These are phyloP conservation scores for Penicillium sp. DNA, from an alignment of 2,329 filamentous ascomycete species.

Conservation along the genomic window DNA sequence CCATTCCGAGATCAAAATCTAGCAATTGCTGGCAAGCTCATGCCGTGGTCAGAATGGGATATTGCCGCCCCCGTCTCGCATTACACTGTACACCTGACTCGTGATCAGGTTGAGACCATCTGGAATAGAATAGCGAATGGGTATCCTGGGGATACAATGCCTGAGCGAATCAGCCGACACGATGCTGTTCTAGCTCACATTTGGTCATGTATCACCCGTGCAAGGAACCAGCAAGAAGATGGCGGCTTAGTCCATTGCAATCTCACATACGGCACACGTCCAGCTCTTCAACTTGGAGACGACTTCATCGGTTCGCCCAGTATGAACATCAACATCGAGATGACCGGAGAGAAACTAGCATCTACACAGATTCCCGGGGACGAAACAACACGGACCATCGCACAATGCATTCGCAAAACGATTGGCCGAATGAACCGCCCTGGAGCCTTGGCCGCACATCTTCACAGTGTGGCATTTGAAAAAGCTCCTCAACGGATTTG, in stretches of 20 bases:
- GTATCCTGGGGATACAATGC: slow-evolving; percentile 11
- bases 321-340: slow-evolving; percentile 20
- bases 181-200: slow-evolving; percentile 54
- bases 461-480: slow-evolving; percentile 19
- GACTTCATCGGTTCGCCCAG: slow-evolving; percentile 15
- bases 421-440: slow-evolving; percentile 12
- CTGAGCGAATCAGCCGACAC: slow-evolving; percentile 42
- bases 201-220: slow-evolving; percentile 51
- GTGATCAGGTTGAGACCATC: slow-evolving; percentile 40
- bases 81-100: slow-evolving; percentile 44
- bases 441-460: slow-evolving; percentile 10
- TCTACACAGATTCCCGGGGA: slow-evolving; percentile 3
- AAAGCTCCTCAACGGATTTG: slow-evolving; percentile 20
- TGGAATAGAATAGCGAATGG: slow-evolving; percentile 25
- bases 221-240: slow-evolving; percentile 33
- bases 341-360: slow-evolving; percentile 13
- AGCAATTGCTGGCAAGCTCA: slow-evolving; percentile 39
- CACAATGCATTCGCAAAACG: slow-evolving; percentile 16
- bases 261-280: slow-evolving; percentile 12
- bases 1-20: slow-evolving; percentile 23
- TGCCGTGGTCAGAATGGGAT: slow-evolving; percentile 51
- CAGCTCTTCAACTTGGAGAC: slow-evolving; percentile 7
- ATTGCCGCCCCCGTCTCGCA: slow-evolving; percentile 35
- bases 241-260: slow-evolving; percentile 15
- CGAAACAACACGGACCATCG: background rate